Evolutionary conservation across 768 basidiomycete species (phyloP).

Genomic region (Auriscalpium orientale): DNA sequence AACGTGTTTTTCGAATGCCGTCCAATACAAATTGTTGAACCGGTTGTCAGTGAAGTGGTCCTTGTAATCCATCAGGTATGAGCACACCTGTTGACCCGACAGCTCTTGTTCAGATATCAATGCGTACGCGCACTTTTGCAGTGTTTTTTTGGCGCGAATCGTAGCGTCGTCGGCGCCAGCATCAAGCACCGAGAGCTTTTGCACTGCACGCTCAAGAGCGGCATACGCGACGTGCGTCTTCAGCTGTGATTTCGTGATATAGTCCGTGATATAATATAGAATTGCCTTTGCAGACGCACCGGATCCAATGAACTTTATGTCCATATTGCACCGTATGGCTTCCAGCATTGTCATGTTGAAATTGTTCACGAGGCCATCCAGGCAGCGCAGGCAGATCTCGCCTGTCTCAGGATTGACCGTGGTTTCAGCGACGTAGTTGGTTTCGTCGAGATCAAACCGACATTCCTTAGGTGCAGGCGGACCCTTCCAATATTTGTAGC

Average conservation of each 20-base stretch:
- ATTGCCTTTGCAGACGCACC: constrained; percentile 35
- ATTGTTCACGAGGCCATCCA: constrained; percentile 37
- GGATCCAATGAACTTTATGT: constrained; percentile 38
- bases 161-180: background rate
- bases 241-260: constrained; percentile 38
- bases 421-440: constrained; percentile 1
- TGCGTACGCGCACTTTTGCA: constrained; percentile 8
- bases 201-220: constrained; percentile 28
- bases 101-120: background rate
- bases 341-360: constrained; percentile 24
- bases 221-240: constrained; percentile 35
- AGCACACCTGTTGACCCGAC: background rate
- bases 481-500: constrained; percentile 31
- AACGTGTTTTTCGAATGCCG: background rate
- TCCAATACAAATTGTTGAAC: background rate
- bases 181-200: constrained; percentile 17
- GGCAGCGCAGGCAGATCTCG: constrained; percentile 23
- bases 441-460: constrained; percentile 23
- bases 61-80: background rate
- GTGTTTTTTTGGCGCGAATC: constrained; percentile 17
- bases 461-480: constrained; percentile 16
- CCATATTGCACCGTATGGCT: constrained; percentile 35
- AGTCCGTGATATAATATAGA: constrained; percentile 42
- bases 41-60: background rate
- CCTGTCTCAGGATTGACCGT: constrained; percentile 25